Conservation (phyloP, 2,329 filamentous ascomycete genomes). For the Ceratocystis alfenasii region DNA sequence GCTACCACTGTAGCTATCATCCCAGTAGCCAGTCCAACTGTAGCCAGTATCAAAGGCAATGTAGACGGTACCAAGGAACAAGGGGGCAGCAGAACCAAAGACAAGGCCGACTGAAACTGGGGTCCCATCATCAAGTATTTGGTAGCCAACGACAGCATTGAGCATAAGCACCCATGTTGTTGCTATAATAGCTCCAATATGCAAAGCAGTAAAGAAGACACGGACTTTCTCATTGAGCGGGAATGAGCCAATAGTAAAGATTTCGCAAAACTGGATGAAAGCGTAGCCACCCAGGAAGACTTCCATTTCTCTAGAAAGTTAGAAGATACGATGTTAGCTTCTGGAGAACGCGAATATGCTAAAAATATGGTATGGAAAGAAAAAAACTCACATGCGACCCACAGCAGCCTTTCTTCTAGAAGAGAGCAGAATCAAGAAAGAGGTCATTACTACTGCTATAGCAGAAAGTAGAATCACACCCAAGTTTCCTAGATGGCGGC, state of each 20-base stretch:
- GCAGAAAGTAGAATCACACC: constrained; percentile 81
- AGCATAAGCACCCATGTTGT: constrained; percentile 84
- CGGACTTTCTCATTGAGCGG: constrained; percentile 59
- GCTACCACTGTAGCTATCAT: constrained; percentile 46
- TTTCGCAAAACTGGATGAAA: constrained; percentile 83
- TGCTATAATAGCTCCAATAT: constrained; percentile 79
- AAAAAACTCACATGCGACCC: constrained; percentile 59
- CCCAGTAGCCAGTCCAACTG: constrained; percentile 69
- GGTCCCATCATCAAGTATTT: constrained; percentile 88
- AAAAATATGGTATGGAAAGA: neutral
- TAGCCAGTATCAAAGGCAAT: constrained; percentile 91
- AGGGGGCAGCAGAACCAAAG: constrained; percentile 51
- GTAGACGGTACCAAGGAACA: constrained; percentile 88
- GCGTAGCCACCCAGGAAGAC: constrained; percentile 79
- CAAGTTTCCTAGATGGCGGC: constrained; percentile 63
- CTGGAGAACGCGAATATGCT: constrained; percentile 19
- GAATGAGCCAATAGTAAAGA: constrained; percentile 88
- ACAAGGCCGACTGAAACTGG: constrained; percentile 69
- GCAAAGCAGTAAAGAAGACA: constrained; percentile 74
- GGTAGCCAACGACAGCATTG: constrained; percentile 85
- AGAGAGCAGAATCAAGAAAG: constrained; percentile 63
- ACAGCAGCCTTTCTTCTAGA: constrained; percentile 89
- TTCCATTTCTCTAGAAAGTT: constrained; percentile 71
- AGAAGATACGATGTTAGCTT: neutral
- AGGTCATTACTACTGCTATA: constrained; percentile 57